Percentiles rank a stretch among this genome's conserved stretches.
Conservation (phyloP, 2,329 filamentous ascomycete species). For the Triangularia verruculosa region DNA sequence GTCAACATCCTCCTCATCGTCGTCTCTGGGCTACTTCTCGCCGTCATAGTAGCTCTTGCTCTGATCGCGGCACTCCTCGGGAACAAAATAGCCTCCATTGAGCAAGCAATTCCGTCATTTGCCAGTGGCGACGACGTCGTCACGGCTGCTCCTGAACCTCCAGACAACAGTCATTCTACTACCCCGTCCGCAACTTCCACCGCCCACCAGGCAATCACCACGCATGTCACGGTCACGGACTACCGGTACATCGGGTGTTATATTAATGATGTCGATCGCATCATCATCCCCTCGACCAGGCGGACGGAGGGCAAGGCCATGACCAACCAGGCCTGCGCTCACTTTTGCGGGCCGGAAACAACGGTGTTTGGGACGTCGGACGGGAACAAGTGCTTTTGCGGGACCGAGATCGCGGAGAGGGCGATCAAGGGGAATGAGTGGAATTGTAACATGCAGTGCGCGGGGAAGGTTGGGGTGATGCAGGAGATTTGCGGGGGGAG, state of each 20-base stretch:
- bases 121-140: neutral
- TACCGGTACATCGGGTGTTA: neutral
- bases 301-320: neutral
- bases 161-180: neutral
- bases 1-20: neutral
- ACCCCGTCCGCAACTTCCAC: neutral
- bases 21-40: neutral
- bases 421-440: conserved; percentile 1
- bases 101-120: neutral
- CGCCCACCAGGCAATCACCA: neutral
- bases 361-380: neutral
- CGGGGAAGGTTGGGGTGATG: neutral
- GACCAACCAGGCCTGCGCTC: neutral
- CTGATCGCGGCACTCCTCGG: neutral
- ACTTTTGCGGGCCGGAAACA: neutral
- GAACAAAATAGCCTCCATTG: neutral
- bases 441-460: neutral
- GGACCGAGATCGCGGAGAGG: neutral
- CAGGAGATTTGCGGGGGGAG: conserved; percentile 5
- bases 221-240: neutral
- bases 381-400: neutral
- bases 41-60: neutral
- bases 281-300: neutral
- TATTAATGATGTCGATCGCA: neutral
- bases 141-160: neutral